A percentile compares a stretch with the other conserved stretches of the same genome.
phyloP scores from a whole-genome alignment of 1,139 yeast species.

The Yamadazyma diospyri region DNA sequence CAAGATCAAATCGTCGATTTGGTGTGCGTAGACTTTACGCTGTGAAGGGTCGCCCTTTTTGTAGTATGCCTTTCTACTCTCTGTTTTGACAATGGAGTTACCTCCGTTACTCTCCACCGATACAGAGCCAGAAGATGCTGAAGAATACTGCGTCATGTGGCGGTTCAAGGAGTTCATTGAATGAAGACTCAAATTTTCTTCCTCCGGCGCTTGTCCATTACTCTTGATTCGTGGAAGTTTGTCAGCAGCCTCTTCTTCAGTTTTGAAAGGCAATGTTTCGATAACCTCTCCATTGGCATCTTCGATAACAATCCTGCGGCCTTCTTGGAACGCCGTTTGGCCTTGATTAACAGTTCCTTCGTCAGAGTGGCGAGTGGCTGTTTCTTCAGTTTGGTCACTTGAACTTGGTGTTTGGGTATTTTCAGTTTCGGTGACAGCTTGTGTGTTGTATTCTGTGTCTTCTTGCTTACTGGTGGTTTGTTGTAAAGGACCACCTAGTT shows the following conservation, averaged over 20 bases:
- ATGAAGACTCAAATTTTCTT: conserved; percentile 33
- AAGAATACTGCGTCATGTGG: conserved; percentile 32
- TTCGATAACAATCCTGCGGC: conserved; percentile 66
- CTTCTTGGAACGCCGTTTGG: conserved; percentile 71
- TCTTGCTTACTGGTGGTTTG: not conserved
- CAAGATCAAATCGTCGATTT: conserved; percentile 64
- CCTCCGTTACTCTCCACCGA: conserved; percentile 1
- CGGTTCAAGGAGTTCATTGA: conserved; percentile 40
- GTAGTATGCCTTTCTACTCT: conserved; percentile 23
- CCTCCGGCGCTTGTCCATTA: no score
- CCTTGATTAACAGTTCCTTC: conserved; percentile 1
- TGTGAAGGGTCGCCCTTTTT: conserved; percentile 33
- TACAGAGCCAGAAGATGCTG: no score
- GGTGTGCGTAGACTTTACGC: conserved; percentile 42
- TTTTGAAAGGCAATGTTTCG: conserved; percentile 29
- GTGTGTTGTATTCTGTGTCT: not conserved
- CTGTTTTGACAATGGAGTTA: conserved; percentile 6
- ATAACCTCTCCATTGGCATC: conserved; percentile 80
- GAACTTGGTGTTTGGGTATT: conserved; percentile 1
- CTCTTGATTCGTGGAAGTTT: no score
- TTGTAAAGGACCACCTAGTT: conserved; percentile 31
- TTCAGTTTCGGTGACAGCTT: conserved; percentile 6
- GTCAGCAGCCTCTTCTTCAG: not conserved
- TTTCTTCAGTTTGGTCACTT: conserved; percentile 1
- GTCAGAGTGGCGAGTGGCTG: no score